phyloP scores from a whole-genome alignment of 169 alveolate species.

The Plasmodium adleri region DNA sequence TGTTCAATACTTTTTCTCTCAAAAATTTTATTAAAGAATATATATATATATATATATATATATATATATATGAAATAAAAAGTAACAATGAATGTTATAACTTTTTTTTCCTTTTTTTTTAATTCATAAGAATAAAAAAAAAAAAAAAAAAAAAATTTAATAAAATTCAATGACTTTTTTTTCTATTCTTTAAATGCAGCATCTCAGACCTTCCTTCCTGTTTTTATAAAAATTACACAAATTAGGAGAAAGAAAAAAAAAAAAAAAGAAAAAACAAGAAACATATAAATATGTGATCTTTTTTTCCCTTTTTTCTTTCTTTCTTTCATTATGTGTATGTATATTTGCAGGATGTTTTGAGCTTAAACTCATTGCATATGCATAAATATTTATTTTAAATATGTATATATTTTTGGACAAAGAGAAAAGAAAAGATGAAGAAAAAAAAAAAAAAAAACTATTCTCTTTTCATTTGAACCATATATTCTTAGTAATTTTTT shows the following conservation, averaged over 20 bases:
- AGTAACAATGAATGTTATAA: too few species aligned
- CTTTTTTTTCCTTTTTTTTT: too few species aligned
- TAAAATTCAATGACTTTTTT: slow-evolving; percentile 6
- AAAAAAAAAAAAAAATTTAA: slow-evolving; percentile 16
- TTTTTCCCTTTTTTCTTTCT: slow-evolving; percentile 6
- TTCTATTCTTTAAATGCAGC: slow-evolving; percentile 62
- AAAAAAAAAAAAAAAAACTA: too few species aligned
- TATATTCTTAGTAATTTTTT: too few species aligned
- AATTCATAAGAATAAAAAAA: too few species aligned
- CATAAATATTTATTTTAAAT: background rate
- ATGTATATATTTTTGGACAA: too few species aligned
- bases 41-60: slow-evolving; percentile 1
- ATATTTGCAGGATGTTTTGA: slow-evolving; percentile 78
- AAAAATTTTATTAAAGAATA: slow-evolving; percentile 61
- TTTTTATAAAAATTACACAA: slow-evolving; percentile 70
- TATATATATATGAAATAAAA: background rate
- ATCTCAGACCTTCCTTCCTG: slow-evolving; percentile 81
- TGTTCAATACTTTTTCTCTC: slow-evolving; percentile 75
- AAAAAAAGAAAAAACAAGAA: slow-evolving; percentile 18
- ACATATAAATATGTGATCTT: background rate
- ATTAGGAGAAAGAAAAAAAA: slow-evolving; percentile 8
- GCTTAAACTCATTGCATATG: slow-evolving; percentile 76
- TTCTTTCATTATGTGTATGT: slow-evolving; percentile 61
- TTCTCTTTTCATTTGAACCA: too few species aligned
- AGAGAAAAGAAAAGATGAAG: too few species aligned